Evolutionary conservation across 2,329 filamentous ascomycete species (phyloP), one percentile per base, ranked within the genome.

Genomic region (Penicillium nordicum): DNA sequence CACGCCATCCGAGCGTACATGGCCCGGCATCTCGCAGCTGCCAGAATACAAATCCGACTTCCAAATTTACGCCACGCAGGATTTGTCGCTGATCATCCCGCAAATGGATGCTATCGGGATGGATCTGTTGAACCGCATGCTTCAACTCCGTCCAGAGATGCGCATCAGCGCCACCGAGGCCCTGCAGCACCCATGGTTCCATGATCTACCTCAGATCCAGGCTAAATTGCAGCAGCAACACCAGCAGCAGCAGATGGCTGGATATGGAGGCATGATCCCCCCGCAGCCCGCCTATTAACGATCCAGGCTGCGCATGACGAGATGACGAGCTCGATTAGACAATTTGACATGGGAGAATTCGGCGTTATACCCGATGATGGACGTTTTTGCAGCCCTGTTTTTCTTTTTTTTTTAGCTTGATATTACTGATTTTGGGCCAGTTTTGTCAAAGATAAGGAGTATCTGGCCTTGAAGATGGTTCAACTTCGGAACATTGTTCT

Each of bases 1-100:
- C 59, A 99, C 94, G 0, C 94, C 94, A 0, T 96, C 90, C 0
- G 94, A 99, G 75, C 87, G 92, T 43, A 92, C 89, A 5, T 99
- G 94, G 94, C 93, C 93, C 0, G 92, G 92, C 41, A 96, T 99
- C 70, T 91, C 88, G 21, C 88, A 93, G 69, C 92, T 96, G 67
- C 92, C 93, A n/a, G 94, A 99, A 75, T 99, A 97, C 82, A 97
- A 97, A 80, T 84, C 87, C 46, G 96, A 88, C 58, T 96, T 96
- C 77, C 92, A 94, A 63, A 90, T 96, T 72, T 97, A 94, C 73
- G 89, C 90, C 14, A 96, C 94, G 1, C 92, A 97, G 72, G 92
- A 97, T 66, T 80, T 97, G 53, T 84, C 89, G 21, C 84, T 88
- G 57, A 94, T 97, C 62, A 80, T 99, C 25, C 92, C 91, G 0